phyloP scores from a whole-genome alignment of 805 yeast genomes.

The Candida arabinofermentans region DNA sequence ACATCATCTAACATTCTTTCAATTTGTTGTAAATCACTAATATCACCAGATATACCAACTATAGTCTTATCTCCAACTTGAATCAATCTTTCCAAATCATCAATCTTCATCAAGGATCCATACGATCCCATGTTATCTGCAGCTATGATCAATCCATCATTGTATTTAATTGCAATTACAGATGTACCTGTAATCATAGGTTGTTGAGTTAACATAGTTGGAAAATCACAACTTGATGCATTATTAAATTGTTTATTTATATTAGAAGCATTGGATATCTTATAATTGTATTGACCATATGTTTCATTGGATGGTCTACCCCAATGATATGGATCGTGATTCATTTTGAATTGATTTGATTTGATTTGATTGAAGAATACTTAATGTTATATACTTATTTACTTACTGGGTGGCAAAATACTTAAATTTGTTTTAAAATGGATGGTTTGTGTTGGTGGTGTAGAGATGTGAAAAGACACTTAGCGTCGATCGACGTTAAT shows the following conservation, averaged over 20 bases:
- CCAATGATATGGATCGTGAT: slow-evolving; percentile 94
- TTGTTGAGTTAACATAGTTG: slow-evolving; percentile 82
- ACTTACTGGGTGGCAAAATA: too few species aligned
- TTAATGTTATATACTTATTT: too few species aligned
- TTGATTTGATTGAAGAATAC: too few species aligned
- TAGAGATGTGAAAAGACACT: too few species aligned
- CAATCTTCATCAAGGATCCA: slow-evolving; percentile 88
- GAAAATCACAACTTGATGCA: slow-evolving; percentile 41
- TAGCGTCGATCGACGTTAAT: too few species aligned
- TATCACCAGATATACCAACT: slow-evolving; percentile 93
- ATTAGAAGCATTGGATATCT: slow-evolving; percentile 61
- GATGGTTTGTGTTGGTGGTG: too few species aligned
- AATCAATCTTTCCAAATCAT: slow-evolving; percentile 77
- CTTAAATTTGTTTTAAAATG: too few species aligned
- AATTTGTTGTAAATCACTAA: slow-evolving; percentile 87
- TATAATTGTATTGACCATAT: slow-evolving; percentile 76
- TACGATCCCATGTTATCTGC: slow-evolving; percentile 93
- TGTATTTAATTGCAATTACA: slow-evolving; percentile 85
- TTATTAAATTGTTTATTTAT: slow-evolving; percentile 13
- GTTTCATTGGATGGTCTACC: slow-evolving; percentile 85
- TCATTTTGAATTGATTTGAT: slow-evolving; percentile 47
- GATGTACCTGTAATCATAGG: slow-evolving; percentile 97
- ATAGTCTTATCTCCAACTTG: slow-evolving; percentile 82
- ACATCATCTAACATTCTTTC: slow-evolving; percentile 72
- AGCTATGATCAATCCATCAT: slow-evolving; percentile 88